Evolutionary conservation across 2,329 filamentous ascomycete genomes (phyloP), one percentile per base, ranked within the genome.

Genomic region (Myriangium duriaei): DNA sequence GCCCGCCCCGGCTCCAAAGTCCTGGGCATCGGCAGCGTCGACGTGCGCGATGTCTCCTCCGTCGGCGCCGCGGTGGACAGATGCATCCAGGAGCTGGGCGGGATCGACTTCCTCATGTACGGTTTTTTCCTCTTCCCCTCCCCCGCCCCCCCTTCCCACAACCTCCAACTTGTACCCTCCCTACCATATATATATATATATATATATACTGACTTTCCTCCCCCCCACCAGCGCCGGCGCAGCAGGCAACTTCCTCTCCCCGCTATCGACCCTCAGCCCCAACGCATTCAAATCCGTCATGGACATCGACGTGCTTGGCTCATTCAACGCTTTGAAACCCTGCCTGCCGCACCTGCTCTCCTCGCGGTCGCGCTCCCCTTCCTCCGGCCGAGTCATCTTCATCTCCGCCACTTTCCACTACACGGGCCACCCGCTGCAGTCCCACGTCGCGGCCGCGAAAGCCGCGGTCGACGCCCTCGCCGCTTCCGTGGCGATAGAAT

Each of bases 281-380:
- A 96, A 96, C 55, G 91, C 84, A 3, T 93, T 98, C 75, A 92
- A 87, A 60, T 71, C 83, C 0, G 91, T 98, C 47, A 88, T 96
- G 51, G 91, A 96, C 44, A 98, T 98, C 53, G 91, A 96, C 56
- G 80, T 94, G 2, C 61, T 96, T 24, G 91, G 91, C 19, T 92
- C 83, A 11, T 98, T 82, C 64, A 93, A 96, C 65, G 94, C 86
- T 2, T 70, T 94, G 53, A 96, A 96, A 63, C 86, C 88, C 3
- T 91, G 85, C 1, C 65, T 95, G 21, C 84, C 85, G 0, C 72
- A 93, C 51, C 72, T 98, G 3, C 61, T 85, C 10, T 69, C 75
- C 49, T 92, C 85, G n/a, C 78, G 81, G 1, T 60, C 63, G 21
- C 73, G 72, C 50, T 65, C 78, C 50, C 44, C 32, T 11, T 81